These are phyloP conservation scores for Beauveria varroae DNA, from an alignment of 2,329 filamentous ascomycete species.

Conservation along the genomic window DNA sequence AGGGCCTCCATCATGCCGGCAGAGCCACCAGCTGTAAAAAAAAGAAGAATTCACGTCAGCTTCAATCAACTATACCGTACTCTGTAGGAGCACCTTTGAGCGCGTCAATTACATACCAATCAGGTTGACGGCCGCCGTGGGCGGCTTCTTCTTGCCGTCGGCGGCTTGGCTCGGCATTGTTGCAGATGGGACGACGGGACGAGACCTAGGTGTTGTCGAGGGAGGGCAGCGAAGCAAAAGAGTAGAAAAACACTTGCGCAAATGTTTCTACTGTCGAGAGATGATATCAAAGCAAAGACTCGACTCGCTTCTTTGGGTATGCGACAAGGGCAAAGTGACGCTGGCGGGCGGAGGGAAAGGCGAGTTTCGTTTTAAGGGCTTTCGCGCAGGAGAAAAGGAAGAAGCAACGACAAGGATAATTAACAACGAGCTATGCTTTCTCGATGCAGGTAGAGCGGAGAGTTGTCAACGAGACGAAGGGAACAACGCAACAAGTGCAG, in stretches of 20 bases:
- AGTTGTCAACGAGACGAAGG: not conserved
- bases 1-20: conserved; percentile 99
- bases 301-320: not conserved
- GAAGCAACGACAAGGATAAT: not conserved
- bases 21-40: conserved; percentile 71
- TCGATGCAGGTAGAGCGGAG: not conserved
- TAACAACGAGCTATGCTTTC: not conserved
- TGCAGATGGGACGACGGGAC: not conserved
- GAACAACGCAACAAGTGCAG: not conserved
- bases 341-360: conserved; percentile 5
- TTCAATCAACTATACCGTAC: conserved; percentile 12
- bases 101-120: conserved; percentile 55
- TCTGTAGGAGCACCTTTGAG: not conserved
- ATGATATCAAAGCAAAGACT: not conserved
- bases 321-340: not conserved
- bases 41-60: conserved; percentile 14
- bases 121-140: conserved; percentile 82
- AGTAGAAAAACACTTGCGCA: not conserved
- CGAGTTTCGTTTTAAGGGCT: not conserved
- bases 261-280: not conserved
- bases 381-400: not conserved
- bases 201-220: not conserved
- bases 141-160: conserved; percentile 57
- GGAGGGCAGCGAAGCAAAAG: not conserved
- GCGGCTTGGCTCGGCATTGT: conserved; percentile 26